Conservation (phyloP, 768 basidiomycete genomes). For the Mrakia frigida region DNA sequence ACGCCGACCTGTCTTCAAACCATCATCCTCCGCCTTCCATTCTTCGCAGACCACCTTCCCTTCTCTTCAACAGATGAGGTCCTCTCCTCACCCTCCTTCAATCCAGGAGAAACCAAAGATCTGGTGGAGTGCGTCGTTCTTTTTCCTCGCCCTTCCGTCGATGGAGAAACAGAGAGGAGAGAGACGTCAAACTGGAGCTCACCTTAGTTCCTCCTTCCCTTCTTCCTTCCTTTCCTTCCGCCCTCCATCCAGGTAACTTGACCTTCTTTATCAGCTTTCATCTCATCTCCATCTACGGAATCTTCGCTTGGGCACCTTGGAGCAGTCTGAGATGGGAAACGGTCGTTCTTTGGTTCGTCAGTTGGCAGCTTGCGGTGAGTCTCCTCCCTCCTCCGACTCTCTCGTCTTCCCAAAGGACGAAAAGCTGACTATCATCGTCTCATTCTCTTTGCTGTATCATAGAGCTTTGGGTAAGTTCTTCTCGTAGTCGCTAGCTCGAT, state of each 20-base stretch:
- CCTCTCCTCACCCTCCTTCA: conserved; percentile 4
- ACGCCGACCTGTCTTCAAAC: too few species aligned
- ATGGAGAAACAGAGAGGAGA: neutral
- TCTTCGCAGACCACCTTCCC: neutral
- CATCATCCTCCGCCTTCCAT: too few species aligned
- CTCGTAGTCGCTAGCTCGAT: neutral
- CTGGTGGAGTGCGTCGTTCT: conserved; percentile 40
- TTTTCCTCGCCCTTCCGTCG: conserved; percentile 12
- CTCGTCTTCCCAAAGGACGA: neutral
- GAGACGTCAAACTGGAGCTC: conserved; percentile 33
- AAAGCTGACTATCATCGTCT: neutral
- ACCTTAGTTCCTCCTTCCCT: conserved; percentile 36
- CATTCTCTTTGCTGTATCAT: neutral
- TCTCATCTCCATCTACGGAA: conserved; percentile 55
- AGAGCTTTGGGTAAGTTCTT: conserved; percentile 54
- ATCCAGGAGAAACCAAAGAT: conserved; percentile 33
- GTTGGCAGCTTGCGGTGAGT: conserved; percentile 59
- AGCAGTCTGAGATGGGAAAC: conserved; percentile 50
- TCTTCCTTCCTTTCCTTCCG: neutral
- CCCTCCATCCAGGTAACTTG: conserved; percentile 44
- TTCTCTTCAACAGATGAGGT: neutral
- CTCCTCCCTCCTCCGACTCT: neutral
- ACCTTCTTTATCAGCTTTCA: conserved; percentile 59
- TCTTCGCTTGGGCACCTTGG: conserved; percentile 51
- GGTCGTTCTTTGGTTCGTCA: conserved; percentile 52